phyloP scores from a whole-genome alignment of 2,329 filamentous ascomycete species.

The Botrytis elliptica region DNA sequence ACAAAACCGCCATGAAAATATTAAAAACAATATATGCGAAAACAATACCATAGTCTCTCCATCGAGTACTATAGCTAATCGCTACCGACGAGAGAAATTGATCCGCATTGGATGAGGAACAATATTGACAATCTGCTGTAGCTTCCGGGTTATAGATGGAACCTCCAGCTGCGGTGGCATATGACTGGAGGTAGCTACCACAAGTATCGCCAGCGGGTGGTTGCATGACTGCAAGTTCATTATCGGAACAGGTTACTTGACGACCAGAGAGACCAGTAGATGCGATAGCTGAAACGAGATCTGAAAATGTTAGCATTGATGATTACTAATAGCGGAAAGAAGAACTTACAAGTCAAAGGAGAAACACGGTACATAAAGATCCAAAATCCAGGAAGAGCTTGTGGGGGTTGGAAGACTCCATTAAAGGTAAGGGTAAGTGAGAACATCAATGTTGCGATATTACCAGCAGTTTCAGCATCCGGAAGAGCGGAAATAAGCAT shows the following conservation, averaged over 20 bases:
- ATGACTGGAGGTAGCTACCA: slow-evolving; percentile 54
- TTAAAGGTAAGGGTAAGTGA: slow-evolving; percentile 73
- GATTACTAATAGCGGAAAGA: not conserved
- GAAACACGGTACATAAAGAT: slow-evolving; percentile 82
- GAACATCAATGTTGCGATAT: slow-evolving; percentile 75
- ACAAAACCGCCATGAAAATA: slow-evolving; percentile 49
- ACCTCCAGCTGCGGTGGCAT: slow-evolving; percentile 51
- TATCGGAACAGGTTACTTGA: slow-evolving; percentile 61
- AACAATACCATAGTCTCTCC: slow-evolving; percentile 66
- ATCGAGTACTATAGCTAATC: slow-evolving; percentile 57
- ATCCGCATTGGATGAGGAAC: slow-evolving; percentile 52
- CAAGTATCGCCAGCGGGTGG: slow-evolving; percentile 59
- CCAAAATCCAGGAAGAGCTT: slow-evolving; percentile 71
- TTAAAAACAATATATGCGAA: slow-evolving; percentile 60
- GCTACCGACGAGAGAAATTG: slow-evolving; percentile 52
- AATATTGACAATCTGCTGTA: slow-evolving; percentile 55
- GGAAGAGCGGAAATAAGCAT: slow-evolving; percentile 76
- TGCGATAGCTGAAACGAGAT: slow-evolving; percentile 69
- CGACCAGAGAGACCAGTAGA: slow-evolving; percentile 68
- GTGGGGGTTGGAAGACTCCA: slow-evolving; percentile 67
- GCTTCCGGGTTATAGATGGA: slow-evolving; percentile 51
- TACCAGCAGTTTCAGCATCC: slow-evolving; percentile 72
- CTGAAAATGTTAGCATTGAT: slow-evolving; percentile 45
- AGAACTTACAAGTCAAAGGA: slow-evolving; percentile 39
- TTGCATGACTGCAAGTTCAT: slow-evolving; percentile 66